Percentiles rank a stretch among this genome's conserved stretches.
These are phyloP conservation scores for Sphaerulina vaccinii DNA, from an alignment of 2,329 filamentous ascomycete genomes.

Conservation along the genomic window DNA sequence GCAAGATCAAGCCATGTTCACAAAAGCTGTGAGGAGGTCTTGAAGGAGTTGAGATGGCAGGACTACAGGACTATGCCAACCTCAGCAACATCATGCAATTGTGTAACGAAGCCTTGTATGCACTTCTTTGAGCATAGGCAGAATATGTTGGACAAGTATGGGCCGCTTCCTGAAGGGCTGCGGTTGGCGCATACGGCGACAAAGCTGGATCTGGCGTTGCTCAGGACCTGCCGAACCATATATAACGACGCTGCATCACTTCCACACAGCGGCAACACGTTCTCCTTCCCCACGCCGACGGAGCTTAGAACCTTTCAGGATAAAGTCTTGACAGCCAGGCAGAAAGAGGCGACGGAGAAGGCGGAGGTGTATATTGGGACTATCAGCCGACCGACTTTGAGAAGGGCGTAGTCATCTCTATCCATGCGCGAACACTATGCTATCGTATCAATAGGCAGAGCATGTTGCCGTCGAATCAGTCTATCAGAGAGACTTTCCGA, in stretches of 20 bases:
- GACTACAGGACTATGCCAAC: conserved; percentile 15
- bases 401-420: no score
- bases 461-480: no score
- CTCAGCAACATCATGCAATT: conserved; percentile 13
- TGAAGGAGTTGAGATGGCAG: conserved; percentile 19
- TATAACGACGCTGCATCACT: conserved; percentile 19
- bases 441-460: no score
- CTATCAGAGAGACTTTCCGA: no score
- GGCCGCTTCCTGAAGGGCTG: conserved; percentile 15
- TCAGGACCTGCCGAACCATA: conserved; percentile 14
- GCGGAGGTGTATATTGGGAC: conserved; percentile 16
- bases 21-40: conserved; percentile 11
- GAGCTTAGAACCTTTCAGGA: conserved; percentile 19
- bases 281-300: conserved; percentile 15
- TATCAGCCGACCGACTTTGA: conserved; percentile 14
- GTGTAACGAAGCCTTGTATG: conserved; percentile 15
- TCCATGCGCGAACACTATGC: no score
- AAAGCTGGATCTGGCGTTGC: conserved; percentile 16
- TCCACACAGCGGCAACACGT: conserved; percentile 19
- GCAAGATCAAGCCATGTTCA: not conserved
- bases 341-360: conserved; percentile 13
- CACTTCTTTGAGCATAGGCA: conserved; percentile 18
- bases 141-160: conserved; percentile 18
- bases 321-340: conserved; percentile 7
- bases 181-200: conserved; percentile 11